phyloP scores from a whole-genome alignment of 2,329 filamentous ascomycete genomes.

The Didymella pinodella region DNA sequence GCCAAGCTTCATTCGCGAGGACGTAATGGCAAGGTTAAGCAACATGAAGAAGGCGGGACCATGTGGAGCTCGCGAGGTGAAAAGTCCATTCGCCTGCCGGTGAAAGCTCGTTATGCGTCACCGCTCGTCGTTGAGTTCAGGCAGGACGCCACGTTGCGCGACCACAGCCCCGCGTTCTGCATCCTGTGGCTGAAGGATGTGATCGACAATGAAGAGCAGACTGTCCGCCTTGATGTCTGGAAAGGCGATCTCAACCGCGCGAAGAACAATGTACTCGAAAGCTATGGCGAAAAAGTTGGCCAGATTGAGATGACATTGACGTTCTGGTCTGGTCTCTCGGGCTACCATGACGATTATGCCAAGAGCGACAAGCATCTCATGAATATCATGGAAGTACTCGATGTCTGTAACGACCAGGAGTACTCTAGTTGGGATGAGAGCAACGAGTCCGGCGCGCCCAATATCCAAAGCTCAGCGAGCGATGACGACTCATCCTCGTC shows the following conservation, averaged over 20 bases:
- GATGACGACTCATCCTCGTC: conserved; percentile 38
- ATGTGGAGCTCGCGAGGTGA: conserved; percentile 62
- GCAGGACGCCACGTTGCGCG: conserved; percentile 60
- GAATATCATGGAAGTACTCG: conserved; percentile 70
- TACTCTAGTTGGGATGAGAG: conserved; percentile 48
- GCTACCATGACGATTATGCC: conserved; percentile 65
- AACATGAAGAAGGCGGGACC: conserved; percentile 47
- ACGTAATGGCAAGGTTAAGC: conserved; percentile 35
- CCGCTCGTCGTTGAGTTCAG: conserved; percentile 67
- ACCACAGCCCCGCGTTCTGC: conserved; percentile 67
- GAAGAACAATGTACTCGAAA: conserved; percentile 55
- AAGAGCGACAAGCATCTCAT: conserved; percentile 62
- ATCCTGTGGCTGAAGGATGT: conserved; percentile 76
- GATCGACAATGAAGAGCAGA: conserved; percentile 69
- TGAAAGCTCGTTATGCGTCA: conserved; percentile 68
- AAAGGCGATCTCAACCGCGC: conserved; percentile 69
- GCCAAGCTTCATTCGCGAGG: conserved; percentile 64
- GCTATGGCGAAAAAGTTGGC: conserved; percentile 66
- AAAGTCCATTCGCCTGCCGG: conserved; percentile 61
- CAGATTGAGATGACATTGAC: conserved; percentile 65
- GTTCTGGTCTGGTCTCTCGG: conserved; percentile 69
- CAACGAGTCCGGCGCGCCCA: conserved; percentile 19
- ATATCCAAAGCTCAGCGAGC: conserved; percentile 32
- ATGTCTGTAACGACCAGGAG: conserved; percentile 66
- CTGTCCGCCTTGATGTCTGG: conserved; percentile 69